Evolutionary conservation across 108 stramenopile genomes (phyloP), one percentile per base, ranked within the genome.

Genomic region (Cyclotella baltica): DNA sequence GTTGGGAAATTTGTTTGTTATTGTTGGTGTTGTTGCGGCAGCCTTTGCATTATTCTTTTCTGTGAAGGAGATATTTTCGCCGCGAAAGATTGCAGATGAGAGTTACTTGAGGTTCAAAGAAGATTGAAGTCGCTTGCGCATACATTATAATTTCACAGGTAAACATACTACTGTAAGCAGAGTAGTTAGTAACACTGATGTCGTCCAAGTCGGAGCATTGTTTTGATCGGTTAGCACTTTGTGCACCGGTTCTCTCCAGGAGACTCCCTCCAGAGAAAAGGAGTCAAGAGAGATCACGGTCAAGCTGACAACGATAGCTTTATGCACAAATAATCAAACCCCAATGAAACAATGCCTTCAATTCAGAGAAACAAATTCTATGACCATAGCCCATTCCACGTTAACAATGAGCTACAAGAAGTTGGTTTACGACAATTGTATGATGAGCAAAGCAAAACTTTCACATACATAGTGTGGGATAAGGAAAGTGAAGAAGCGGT

Each of bases 91-190:
- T 47, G 98, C 93, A 15, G 96, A 98, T 80, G 86, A 80, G 13
- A 83, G 79, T n/a, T 99, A 97, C 83, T 71, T 99, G 71, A 91
- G 90, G 33, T 94, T 84, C 87, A 96, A 96, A 78, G 87, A 90
- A 68, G 93, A 92, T 43, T 95, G 80, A 61, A n/a, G 20, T 38
- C n/a, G n/a, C n/a, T n/a, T n/a, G n/a, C n/a, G n/a, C n/a, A n/a
- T n/a, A n/a, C n/a, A n/a, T n/a, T n/a, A n/a, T n/a, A n/a, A n/a
- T n/a, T n/a, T n/a, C n/a, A n/a, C n/a, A n/a, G n/a, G n/a, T n/a
- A n/a, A n/a, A n/a, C n/a, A n/a, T n/a, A n/a, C n/a, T n/a, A n/a
- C n/a, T n/a, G n/a, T n/a, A n/a, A n/a, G n/a, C n/a, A n/a, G n/a
- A n/a, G n/a, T n/a, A n/a, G n/a, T n/a, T n/a, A n/a, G n/a, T n/a